A percentile compares a stretch with the other conserved stretches of the same genome.
Evolutionary conservation across 2,329 filamentous ascomycete genomes (phyloP).

Genomic region (Trichothecium roseum): DNA sequence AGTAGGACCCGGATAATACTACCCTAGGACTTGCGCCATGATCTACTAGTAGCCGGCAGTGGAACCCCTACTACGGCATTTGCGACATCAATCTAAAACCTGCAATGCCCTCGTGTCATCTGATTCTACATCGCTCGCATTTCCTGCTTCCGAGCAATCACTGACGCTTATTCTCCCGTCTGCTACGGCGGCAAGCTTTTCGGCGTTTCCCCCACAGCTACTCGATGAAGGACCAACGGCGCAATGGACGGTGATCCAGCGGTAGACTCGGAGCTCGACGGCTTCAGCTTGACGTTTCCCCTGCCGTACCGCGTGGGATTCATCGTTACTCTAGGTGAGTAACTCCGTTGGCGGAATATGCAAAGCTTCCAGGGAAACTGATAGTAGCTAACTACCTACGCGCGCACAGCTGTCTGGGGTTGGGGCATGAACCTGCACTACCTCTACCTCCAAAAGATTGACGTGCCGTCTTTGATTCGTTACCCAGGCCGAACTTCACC

Average conservation of each 20-base stretch:
- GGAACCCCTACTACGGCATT: no score
- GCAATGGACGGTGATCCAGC: conserved; percentile 64
- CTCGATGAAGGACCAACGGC: conserved; percentile 2
- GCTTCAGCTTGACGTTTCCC: conserved; percentile 78
- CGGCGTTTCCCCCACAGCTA: not conserved
- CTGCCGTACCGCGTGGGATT: conserved; percentile 83
- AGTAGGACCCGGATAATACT: no score
- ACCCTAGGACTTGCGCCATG: no score
- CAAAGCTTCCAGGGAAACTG: not conserved
- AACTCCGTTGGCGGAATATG: conserved; percentile 1
- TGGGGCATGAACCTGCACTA: conserved; percentile 91
- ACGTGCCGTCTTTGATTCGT: conserved; percentile 75
- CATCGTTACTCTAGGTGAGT: conserved; percentile 71
- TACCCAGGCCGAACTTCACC: conserved; percentile 68
- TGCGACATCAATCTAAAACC: no score
- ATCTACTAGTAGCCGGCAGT: no score
- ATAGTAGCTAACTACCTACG: not conserved
- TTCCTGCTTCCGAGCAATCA: no score
- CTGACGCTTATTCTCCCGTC: no score
- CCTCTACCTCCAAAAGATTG: conserved; percentile 69
- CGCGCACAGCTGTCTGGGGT: conserved; percentile 78
- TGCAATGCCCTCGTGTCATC: no score
- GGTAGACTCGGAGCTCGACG: conserved; percentile 64
- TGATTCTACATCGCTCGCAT: no score
- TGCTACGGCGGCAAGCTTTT: no score